Base-by-base conservation (phyloP, 805 yeast genomes). In the Nakazawaea holstii region DNA sequence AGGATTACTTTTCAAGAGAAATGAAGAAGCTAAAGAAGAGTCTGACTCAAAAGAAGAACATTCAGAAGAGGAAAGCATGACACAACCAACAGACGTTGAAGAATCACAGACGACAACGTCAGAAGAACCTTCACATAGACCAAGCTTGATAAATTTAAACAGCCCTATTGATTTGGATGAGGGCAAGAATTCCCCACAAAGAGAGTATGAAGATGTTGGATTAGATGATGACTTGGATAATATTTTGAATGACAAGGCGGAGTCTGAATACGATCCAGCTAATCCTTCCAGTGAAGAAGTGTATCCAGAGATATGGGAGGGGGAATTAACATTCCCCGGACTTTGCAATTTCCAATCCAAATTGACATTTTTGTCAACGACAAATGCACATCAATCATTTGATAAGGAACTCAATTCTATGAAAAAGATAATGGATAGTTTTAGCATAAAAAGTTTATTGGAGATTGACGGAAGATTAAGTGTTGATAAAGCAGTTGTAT, bases 381-480 rank as follows among this genome's bases (percentile, higher is more conserved):
- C 54, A 14, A 40, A 45, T 14, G 26, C 40, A 24, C 11, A 20
- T 29, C 29, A 24, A 8, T 29, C 27, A 24, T 26, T 35, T 26
- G 24, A 36, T 10, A 28, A 35, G 27, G 43, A 43, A 26, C 8
- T 42, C 3, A 8, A n/a, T 10, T 24, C 35, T 6, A 39, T 29
- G 29, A 30, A 32, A 14, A 44, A 13, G 15, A 15, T 44, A 15
- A 39, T 48, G 44, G 41, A 38, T 3, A 39, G 24, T n/a, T 48
- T 48, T 24, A 38, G 15, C 1, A 35, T 39, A 14, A 15, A 39
- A 30, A 48, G 35, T 37, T 35, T 30, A 4, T 33, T 48, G 4
- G 50, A 48, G 32, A 64, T 87, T 39, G 82, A 79, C 50, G 95
- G 95, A 3, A 70, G 89, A 47, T 68, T 88, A 39, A 81, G 77